Evolutionary conservation across 1,284 basidiomycete genomes (phyloP).

Genomic region (Ganoderma multipileum): DNA sequence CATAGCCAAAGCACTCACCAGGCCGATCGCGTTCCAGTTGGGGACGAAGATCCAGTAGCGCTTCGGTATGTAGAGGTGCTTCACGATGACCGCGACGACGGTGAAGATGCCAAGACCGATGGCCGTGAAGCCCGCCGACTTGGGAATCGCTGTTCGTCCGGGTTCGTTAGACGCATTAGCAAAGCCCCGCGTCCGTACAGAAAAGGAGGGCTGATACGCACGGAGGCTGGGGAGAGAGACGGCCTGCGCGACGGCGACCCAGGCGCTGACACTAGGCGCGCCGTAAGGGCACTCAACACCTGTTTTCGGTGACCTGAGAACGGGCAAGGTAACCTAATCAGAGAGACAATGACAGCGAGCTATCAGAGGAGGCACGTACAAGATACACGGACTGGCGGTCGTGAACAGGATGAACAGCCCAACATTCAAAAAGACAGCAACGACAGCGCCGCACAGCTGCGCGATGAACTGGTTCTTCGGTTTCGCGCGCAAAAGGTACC

Average conservation of each 20-base stretch:
- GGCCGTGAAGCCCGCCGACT: slow-evolving; percentile 66
- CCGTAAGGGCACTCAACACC: slow-evolving; percentile 54
- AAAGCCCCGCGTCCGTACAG: not conserved
- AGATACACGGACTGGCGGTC: slow-evolving; percentile 72
- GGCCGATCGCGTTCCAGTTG: slow-evolving; percentile 71
- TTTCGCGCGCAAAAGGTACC: slow-evolving; percentile 71
- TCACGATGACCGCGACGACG: slow-evolving; percentile 54
- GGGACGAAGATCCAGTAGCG: slow-evolving; percentile 64
- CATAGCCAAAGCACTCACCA: slow-evolving; percentile 36
- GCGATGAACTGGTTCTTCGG: slow-evolving; percentile 73
- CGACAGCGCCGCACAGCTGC: slow-evolving; percentile 61
- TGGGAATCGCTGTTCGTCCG: slow-evolving; percentile 47
- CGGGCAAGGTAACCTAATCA: not conserved
- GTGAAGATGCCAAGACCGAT: slow-evolving; percentile 60
- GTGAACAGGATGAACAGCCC: slow-evolving; percentile 69
- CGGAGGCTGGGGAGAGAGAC: slow-evolving; percentile 53
- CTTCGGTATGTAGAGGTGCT: slow-evolving; percentile 59
- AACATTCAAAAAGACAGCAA: slow-evolving; percentile 64
- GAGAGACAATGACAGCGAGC: slow-evolving; percentile 30
- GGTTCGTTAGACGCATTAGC: not conserved
- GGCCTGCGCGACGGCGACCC: slow-evolving; percentile 68
- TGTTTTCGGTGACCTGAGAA: not conserved
- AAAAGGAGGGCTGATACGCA: not conserved
- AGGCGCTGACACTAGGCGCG: slow-evolving; percentile 67
- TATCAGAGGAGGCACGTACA: slow-evolving; percentile 29